Evolutionary conservation across 2,329 filamentous ascomycete genomes (phyloP).

Genomic region (Venturia aucupariae): DNA sequence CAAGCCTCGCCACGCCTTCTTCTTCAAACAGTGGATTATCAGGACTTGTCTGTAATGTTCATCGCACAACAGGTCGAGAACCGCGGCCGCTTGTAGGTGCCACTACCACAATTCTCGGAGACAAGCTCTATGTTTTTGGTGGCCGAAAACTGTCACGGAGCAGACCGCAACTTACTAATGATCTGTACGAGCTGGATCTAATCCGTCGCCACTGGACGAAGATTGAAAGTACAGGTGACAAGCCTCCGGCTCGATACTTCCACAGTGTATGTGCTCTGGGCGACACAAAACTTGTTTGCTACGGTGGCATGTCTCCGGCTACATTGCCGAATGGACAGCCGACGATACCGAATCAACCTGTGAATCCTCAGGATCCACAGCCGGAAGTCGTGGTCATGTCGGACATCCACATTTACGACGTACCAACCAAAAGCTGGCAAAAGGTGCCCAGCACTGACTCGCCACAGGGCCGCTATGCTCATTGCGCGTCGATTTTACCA

Average conservation of each 20-base stretch:
- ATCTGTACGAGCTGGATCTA: constrained; percentile 88
- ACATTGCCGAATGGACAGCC: constrained; percentile 34
- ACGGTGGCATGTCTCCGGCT: constrained; percentile 92
- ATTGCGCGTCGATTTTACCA: constrained; percentile 86
- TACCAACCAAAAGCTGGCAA: constrained; percentile 73
- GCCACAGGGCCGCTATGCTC: constrained; percentile 90
- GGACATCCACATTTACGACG: constrained; percentile 92
- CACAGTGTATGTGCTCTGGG: constrained; percentile 91
- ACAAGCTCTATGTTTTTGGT: constrained; percentile 95
- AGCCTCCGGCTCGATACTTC: constrained; percentile 89
- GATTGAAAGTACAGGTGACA: constrained; percentile 71
- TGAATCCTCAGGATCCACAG: constrained; percentile 49
- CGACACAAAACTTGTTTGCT: constrained; percentile 94
- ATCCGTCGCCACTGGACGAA: constrained; percentile 90
- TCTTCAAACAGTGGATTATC: constrained; percentile 51
- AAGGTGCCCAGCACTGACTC: constrained; percentile 70
- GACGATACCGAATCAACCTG: constrained; percentile 29
- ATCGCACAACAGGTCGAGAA: constrained; percentile 80
- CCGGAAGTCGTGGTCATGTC: constrained; percentile 95
- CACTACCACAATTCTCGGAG: constrained; percentile 87
- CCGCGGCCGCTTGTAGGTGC: constrained; percentile 88
- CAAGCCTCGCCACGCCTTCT: constrained; percentile 26
- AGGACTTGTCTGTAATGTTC: constrained; percentile 59
- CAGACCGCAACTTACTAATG: constrained; percentile 74
- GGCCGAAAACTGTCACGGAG: constrained; percentile 79